These are phyloP conservation scores for Coniochaeta hoffmannii DNA, from an alignment of 2,329 filamentous ascomycete species.

Conservation along the genomic window DNA sequence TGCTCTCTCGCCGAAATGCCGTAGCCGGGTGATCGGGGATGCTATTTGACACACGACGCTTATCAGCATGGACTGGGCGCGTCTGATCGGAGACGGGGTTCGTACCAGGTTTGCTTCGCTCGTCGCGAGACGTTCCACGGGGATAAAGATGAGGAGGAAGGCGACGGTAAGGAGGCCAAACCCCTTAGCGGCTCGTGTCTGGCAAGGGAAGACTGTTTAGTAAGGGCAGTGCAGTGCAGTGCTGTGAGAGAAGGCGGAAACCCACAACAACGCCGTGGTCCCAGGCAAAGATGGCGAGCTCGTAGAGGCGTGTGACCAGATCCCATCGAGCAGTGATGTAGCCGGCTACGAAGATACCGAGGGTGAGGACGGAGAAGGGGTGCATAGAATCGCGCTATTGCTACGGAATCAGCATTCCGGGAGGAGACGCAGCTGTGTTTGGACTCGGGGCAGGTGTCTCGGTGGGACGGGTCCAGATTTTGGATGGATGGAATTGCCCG, in stretches of 20 bases:
- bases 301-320: constrained; percentile 92
- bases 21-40: constrained; percentile 68
- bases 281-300: constrained; percentile 95
- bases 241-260: constrained; percentile 11
- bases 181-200: constrained; percentile 81
- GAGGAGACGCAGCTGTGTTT: neutral
- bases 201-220: constrained; percentile 6
- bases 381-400: constrained; percentile 63
- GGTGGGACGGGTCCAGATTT: neutral
- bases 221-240: neutral
- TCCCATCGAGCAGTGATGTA: constrained; percentile 99
- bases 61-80: constrained; percentile 14
- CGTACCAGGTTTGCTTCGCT: constrained; percentile 74
- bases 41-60: constrained; percentile 43
- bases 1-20: constrained; percentile 95
- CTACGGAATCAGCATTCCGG: constrained; percentile 36
- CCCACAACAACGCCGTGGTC: constrained; percentile 94
- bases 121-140: constrained; percentile 73
- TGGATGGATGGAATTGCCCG: too few species aligned
- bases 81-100: constrained; percentile 13
- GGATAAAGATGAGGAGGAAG: constrained; percentile 78
- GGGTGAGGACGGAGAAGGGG: constrained; percentile 91
- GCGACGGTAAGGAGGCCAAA: constrained; percentile 75
- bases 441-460: neutral
- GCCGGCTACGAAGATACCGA: constrained; percentile 98